Conservation (phyloP, 2,329 filamentous ascomycete genomes). For the Blumeria graminis region DNA sequence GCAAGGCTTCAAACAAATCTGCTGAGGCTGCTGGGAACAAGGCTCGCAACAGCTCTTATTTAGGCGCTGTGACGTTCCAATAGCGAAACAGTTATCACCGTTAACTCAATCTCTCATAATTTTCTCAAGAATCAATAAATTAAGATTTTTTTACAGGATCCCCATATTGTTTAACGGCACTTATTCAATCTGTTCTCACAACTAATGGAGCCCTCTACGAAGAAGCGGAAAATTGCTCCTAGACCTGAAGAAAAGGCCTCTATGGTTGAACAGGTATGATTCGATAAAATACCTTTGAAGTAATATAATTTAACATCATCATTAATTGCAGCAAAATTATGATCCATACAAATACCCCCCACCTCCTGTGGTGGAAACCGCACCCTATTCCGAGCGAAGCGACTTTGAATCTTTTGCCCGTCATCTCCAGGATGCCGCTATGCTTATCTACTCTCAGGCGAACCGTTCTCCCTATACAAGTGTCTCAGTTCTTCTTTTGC, state of each 20-base stretch:
- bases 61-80: too few relatives aligned
- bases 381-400: conserved; percentile 15
- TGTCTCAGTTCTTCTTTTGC: conserved; percentile 34
- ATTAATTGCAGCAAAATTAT: conserved; percentile 10
- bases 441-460: conserved; percentile 39
- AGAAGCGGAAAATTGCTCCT: conserved; percentile 16
- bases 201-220: conserved; percentile 14
- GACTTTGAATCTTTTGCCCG: conserved; percentile 43
- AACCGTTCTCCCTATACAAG: conserved; percentile 31
- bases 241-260: conserved; percentile 14
- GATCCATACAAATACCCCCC: conserved; percentile 14
- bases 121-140: too few relatives aligned
- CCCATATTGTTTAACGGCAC: too few relatives aligned
- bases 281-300: not conserved
- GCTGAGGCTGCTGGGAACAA: too few relatives aligned
- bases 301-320: not conserved
- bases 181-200: too few relatives aligned
- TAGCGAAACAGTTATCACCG: too few relatives aligned
- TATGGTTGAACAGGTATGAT: conserved; percentile 11
- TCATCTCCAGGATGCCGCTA: conserved; percentile 43
- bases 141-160: too few relatives aligned
- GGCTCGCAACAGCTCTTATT: too few relatives aligned
- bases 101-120: too few relatives aligned
- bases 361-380: conserved; percentile 12
- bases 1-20: too few relatives aligned